Percentiles rank a stretch among this genome's conserved stretches.
These are phyloP conservation scores for Cutaneotrichosporon sp. DNA, from an alignment of 1,284 basidiomycete species.

Conservation along the genomic window DNA sequence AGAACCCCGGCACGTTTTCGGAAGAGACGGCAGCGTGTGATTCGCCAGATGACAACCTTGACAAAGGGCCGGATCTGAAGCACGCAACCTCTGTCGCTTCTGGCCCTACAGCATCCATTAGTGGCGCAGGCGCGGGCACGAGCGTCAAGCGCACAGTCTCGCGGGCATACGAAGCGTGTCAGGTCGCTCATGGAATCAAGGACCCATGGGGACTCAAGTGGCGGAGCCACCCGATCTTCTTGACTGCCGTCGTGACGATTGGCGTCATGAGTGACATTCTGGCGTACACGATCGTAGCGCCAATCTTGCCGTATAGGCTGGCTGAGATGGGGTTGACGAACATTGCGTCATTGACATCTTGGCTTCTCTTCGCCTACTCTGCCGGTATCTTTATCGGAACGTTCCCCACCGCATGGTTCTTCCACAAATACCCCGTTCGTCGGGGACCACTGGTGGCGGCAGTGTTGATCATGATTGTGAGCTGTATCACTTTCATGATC, in stretches of 20 bases:
- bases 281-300: conserved; percentile 52
- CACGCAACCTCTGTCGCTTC: background rate
- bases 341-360: conserved; percentile 42
- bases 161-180: background rate
- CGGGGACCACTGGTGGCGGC: conserved; percentile 62
- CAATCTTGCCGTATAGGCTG: conserved; percentile 66
- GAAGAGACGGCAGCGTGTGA: no score
- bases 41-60: background rate
- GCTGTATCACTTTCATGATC: conserved; percentile 73
- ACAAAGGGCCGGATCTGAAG: background rate
- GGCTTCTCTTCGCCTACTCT: conserved; percentile 46
- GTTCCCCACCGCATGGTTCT: conserved; percentile 66
- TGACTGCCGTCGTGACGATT: conserved; percentile 39
- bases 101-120: background rate
- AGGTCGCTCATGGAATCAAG: conserved; percentile 5
- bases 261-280: conserved; percentile 41
- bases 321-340: conserved; percentile 36
- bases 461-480: conserved; percentile 33
- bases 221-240: conserved; percentile 40
- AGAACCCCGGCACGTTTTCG: no score
- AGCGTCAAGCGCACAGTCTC: conserved; percentile 3
- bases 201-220: conserved; percentile 27
- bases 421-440: conserved; percentile 61
- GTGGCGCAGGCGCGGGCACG: background rate
- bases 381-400: conserved; percentile 57